Evolutionary conservation across 192 early-diverging fungal genomes (phyloP).

Genomic region (Backusella circina): DNA sequence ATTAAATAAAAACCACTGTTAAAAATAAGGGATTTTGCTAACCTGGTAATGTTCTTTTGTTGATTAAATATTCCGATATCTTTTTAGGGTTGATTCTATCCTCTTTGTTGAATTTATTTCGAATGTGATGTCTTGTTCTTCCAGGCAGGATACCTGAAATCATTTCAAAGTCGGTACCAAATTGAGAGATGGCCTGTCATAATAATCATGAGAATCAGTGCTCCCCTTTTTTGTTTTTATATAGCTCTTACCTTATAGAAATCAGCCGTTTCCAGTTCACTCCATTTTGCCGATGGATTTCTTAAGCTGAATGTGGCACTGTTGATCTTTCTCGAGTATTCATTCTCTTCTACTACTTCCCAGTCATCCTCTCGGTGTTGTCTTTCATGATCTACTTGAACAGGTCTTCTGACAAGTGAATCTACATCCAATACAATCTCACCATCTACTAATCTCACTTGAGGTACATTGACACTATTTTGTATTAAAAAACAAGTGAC

Average conservation of each 20-base stretch:
- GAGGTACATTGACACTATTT: constrained; percentile 23
- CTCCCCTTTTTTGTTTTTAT: neutral
- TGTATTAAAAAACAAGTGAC: too few relatives aligned
- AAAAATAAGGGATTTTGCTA: neutral
- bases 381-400: constrained; percentile 8
- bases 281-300: constrained; percentile 6
- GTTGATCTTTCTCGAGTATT: constrained; percentile 12
- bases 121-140: constrained; percentile 24
- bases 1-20: neutral
- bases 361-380: neutral
- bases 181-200: constrained; percentile 24
- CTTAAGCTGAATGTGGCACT: constrained; percentile 13
- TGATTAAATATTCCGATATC: constrained; percentile 25
- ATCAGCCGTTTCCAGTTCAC: constrained; percentile 15
- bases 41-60: constrained; percentile 27
- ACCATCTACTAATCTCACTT: constrained; percentile 30
- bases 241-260: constrained; percentile 30
- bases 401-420: constrained; percentile 14
- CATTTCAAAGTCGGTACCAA: constrained; percentile 39
- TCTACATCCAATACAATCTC: constrained; percentile 31
- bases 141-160: constrained; percentile 24
- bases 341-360: constrained; percentile 27
- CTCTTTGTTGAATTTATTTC: constrained; percentile 29
- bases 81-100: constrained; percentile 19
- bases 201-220: too few relatives aligned